phyloP scores from a whole-genome alignment of 1,139 yeast species.

The Blastobotrys petasosporus region DNA sequence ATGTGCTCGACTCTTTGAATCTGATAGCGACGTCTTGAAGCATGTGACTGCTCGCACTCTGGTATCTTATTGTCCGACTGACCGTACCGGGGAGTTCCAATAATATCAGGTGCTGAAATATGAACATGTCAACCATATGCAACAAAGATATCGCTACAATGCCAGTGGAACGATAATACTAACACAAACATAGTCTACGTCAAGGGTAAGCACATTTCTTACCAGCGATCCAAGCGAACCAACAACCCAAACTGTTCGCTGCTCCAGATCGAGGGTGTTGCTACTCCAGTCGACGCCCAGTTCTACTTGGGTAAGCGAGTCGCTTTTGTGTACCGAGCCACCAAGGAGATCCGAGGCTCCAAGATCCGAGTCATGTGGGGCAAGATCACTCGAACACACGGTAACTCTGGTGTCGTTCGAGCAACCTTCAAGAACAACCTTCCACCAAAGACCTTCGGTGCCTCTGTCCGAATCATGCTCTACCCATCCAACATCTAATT shows the following conservation, averaged over 20 bases:
- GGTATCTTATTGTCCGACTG: background rate
- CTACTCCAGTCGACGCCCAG: constrained; percentile 87
- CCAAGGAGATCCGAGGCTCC: constrained; percentile 96
- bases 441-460: constrained; percentile 99
- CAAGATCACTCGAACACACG: constrained; percentile 88
- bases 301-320: constrained; percentile 99
- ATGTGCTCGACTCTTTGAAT: background rate
- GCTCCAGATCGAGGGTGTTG: constrained; percentile 92
- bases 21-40: background rate
- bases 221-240: constrained; percentile 98
- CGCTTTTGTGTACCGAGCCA: constrained; percentile 98
- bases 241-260: constrained; percentile 98
- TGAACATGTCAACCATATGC: too few relatives aligned
- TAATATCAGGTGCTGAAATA: background rate
- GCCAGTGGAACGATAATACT: background rate
- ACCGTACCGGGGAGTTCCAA: background rate
- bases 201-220: constrained; percentile 99
- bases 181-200: constrained; percentile 69
- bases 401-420: constrained; percentile 97
- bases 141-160: background rate
- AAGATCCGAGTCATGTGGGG: constrained; percentile 99
- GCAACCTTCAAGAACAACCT: constrained; percentile 98
- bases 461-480: constrained; percentile 99
- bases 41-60: background rate
- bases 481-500: constrained; percentile 99